Base-by-base conservation (phyloP, 2,329 filamentous ascomycete species). In the Pseudocercospora fijiensis region DNA sequence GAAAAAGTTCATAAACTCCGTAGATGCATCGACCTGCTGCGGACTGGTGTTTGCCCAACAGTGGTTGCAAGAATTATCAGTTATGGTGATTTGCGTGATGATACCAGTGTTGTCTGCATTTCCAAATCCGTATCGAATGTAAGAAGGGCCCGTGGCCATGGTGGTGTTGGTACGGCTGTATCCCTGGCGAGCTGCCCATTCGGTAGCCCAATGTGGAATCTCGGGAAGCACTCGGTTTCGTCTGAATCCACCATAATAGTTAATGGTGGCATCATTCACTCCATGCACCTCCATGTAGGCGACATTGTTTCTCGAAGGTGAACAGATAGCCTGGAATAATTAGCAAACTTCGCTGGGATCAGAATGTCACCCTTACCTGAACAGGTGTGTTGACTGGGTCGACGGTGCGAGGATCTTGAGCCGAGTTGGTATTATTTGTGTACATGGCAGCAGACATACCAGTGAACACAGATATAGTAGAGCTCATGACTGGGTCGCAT, bases 381-480 rank as follows among this genome's bases (percentile, higher is more conserved):
- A 61, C 56, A 13, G 67, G 61, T 3, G 69, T 73, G n/a, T 72
- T 70, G 28, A 70, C 67, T 20, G 69, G 67, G 13, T 68, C 58
- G 13, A 72, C 61, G 4, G 65, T 66, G 18, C 18, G 18, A 20
- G 45, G 45, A 22, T 59, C 43, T 3, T 70, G 68, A 10, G 67
- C 61, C 37, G 68, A 71, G 41, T 69, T 70, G 11, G 47, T 63
- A 11, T 58, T 47, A 16, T 69, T 75, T 61, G 68, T 71, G 65
- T 83, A 83, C 56, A 77, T 78, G 5, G 80, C 81, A 4, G 77
- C 82, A 0, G 80, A 79, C 18, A 81, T 79, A 0, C 77, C 72
- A 1, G 80, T 81, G 62, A 83, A 83, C 0, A 81, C 81, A n/a
- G 82, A 81, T 47, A 84, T 78, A 2, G 74, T 74, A 3, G 69